Percentiles rank a stretch among this genome's conserved stretches.
These are phyloP conservation scores for Blastobotrys peoriensis DNA, from an alignment of 805 yeast species.

Conservation along the genomic window DNA sequence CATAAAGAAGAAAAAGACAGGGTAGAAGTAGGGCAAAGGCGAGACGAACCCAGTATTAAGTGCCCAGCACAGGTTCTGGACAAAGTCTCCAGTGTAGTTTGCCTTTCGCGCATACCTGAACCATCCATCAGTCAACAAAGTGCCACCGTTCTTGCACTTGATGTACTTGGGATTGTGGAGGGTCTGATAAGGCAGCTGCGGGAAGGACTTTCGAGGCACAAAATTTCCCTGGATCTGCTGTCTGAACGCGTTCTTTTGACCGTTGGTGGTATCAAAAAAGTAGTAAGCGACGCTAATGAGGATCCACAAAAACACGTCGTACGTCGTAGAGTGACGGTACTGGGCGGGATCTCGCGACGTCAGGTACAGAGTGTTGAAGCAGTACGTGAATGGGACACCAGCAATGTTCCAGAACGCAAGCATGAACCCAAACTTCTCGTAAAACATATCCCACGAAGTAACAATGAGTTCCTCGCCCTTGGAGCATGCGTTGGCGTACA, in stretches of 20 bases:
- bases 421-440: slow-evolving; percentile 99
- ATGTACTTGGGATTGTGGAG: slow-evolving; percentile 80
- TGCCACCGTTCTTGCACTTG: slow-evolving; percentile 77
- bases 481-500: slow-evolving; percentile 93
- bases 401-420: slow-evolving; percentile 98
- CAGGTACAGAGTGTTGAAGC: slow-evolving; percentile 84
- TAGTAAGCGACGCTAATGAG: slow-evolving; percentile 68
- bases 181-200: slow-evolving; percentile 80
- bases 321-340: slow-evolving; percentile 63
- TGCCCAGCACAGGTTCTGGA: slow-evolving; percentile 88
- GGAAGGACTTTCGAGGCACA: slow-evolving; percentile 78
- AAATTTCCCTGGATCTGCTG: slow-evolving; percentile 68
- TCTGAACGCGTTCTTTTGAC: slow-evolving; percentile 91
- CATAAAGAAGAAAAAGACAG: slow-evolving; percentile 80
- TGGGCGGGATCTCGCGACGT: slow-evolving; percentile 79
- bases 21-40: slow-evolving; percentile 95
- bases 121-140: slow-evolving; percentile 91
- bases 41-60: slow-evolving; percentile 81
- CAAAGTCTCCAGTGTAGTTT: slow-evolving; percentile 92
- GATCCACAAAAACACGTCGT: slow-evolving; percentile 51
- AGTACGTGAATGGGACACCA: slow-evolving; percentile 97
- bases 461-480: slow-evolving; percentile 97
- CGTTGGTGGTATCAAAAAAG: slow-evolving; percentile 91
- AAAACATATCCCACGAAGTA: slow-evolving; percentile 99
- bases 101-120: slow-evolving; percentile 86